phyloP scores from a whole-genome alignment of 306 rosid genomes.

The Arachis stenosperma region DNA sequence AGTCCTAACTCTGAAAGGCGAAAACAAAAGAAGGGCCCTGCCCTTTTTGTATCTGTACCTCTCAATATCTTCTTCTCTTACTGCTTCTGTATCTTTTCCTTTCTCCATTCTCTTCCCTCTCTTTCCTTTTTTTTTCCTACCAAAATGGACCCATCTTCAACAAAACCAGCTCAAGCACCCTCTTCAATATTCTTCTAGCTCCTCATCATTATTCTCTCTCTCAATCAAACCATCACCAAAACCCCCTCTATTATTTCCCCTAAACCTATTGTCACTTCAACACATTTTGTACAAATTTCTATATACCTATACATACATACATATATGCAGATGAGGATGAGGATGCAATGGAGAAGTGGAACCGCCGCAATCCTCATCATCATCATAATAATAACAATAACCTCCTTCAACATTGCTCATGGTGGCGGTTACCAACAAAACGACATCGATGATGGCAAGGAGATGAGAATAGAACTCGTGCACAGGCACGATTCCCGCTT shows the following conservation, averaged over 20 bases:
- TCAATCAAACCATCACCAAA: background rate
- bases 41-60: conserved; percentile 30
- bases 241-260: no score
- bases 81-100: no score
- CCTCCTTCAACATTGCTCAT: conserved; percentile 30
- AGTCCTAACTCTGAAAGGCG: conserved; percentile 14
- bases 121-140: background rate
- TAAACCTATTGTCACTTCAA: background rate
- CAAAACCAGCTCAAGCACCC: conserved; percentile 35
- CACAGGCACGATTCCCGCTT: conserved; percentile 51
- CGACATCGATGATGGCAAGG: background rate
- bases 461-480: conserved; percentile 52
- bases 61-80: conserved; percentile 24
- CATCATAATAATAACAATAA: background rate
- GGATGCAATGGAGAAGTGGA: conserved; percentile 26
- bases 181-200: conserved; percentile 35
- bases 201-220: conserved; percentile 1
- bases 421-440: background rate
- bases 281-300: background rate
- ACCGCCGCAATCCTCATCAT: conserved; percentile 7
- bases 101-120: background rate
- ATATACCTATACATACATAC: background rate
- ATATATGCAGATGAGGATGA: conserved; percentile 22
- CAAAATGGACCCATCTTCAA: conserved; percentile 30
- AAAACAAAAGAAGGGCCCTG: conserved; percentile 37